Percentiles rank a stretch among this genome's conserved stretches.
These are phyloP conservation scores for Chaetomium sp. DNA, from an alignment of 2,329 filamentous ascomycete genomes.

Conservation along the genomic window DNA sequence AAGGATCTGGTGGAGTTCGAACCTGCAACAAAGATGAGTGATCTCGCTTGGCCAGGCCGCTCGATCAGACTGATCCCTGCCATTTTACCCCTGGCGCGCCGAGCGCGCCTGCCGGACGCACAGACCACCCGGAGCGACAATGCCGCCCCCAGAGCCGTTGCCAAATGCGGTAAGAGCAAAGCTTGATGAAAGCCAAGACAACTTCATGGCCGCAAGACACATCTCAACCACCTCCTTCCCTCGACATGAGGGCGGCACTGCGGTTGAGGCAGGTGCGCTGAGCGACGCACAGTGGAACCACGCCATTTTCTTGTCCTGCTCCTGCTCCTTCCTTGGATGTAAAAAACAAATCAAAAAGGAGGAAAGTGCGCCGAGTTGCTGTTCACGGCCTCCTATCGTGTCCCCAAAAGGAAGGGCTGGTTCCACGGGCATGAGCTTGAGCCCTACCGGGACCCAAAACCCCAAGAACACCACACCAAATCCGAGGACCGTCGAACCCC, in stretches of 20 bases:
- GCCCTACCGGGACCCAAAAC: too few relatives aligned
- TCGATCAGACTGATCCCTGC: conserved; percentile 7
- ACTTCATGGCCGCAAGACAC: not conserved
- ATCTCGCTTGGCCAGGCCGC: conserved; percentile 2
- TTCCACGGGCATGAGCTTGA: too few relatives aligned
- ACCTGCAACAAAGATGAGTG: too few relatives aligned
- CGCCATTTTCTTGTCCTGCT: not conserved
- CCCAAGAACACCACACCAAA: too few relatives aligned
- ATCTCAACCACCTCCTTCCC: not conserved
- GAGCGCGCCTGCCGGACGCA: not conserved
- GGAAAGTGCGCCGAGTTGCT: too few relatives aligned
- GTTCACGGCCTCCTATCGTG: too few relatives aligned
- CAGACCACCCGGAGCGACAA: not conserved
- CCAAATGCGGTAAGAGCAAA: conserved; percentile 8
- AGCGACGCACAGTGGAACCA: not conserved
- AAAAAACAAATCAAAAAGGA: too few relatives aligned
- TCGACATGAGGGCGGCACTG: not conserved
- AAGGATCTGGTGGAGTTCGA: not conserved
- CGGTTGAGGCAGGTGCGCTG: not conserved
- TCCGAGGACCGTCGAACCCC: too few relatives aligned
- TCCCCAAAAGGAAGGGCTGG: too few relatives aligned
- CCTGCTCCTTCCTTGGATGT: too few relatives aligned
- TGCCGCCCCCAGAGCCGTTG: conserved; percentile 6
- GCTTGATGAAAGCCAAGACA: conserved; percentile 4
- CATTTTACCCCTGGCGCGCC: conserved; percentile 4